phyloP scores from a whole-genome alignment of 1,284 basidiomycete species.

The Cryptococcus neoformans region DNA sequence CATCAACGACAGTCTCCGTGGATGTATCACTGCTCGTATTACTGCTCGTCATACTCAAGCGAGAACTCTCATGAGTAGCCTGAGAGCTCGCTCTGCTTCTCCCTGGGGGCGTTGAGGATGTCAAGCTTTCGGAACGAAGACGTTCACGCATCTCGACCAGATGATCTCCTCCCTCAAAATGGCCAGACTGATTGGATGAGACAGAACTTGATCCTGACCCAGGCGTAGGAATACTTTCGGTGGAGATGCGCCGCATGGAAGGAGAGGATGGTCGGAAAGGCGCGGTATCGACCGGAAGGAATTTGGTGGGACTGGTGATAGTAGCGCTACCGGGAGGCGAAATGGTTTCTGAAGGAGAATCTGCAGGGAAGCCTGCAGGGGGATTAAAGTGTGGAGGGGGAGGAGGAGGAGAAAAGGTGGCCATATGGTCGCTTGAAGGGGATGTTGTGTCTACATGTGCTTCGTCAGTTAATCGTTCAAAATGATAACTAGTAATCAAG shows the following conservation, averaged over 20 bases:
- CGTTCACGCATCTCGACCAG: constrained; percentile 29
- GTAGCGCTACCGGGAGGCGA: constrained; percentile 4
- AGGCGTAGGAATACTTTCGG: constrained; percentile 22
- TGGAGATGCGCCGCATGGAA: constrained; percentile 31
- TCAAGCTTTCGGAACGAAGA: constrained; percentile 14
- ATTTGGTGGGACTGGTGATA: not conserved
- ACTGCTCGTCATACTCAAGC: too few relatives aligned
- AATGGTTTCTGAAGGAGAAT: constrained; percentile 18
- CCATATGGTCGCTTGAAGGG: too few relatives aligned
- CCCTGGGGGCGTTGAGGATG: constrained; percentile 6
- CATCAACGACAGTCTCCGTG: constrained; percentile 9
- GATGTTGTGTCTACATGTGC: too few relatives aligned
- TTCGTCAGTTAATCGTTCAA: too few relatives aligned
- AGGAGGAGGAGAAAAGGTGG: constrained; percentile 19
- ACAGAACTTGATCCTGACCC: constrained; percentile 9
- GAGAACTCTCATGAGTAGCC: too few relatives aligned
- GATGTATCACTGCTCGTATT: not conserved
- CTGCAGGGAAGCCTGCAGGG: constrained; percentile 24
- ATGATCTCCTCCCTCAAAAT: constrained; percentile 29
- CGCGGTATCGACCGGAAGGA: not conserved
- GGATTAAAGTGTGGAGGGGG: constrained; percentile 43
- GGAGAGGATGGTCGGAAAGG: constrained; percentile 23
- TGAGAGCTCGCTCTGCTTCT: constrained; percentile 1
- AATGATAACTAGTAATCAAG: too few relatives aligned
- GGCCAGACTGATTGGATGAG: not conserved